A percentile compares a stretch with the other conserved stretches of the same genome.
Conservation (phyloP, 148 eudicot genomes). For the Amaranthus cruentus region DNA sequence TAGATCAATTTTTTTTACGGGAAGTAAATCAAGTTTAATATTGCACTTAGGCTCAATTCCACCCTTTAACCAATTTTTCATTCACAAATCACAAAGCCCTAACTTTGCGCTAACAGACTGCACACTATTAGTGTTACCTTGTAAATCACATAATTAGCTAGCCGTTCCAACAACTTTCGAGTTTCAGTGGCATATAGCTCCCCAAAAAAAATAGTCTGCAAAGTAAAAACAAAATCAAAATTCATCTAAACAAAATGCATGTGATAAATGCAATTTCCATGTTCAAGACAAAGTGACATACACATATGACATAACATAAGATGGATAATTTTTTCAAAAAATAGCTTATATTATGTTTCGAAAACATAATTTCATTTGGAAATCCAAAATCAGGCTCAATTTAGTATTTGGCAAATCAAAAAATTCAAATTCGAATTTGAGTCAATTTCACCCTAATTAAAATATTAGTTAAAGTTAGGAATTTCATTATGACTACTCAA, state of each 20-base stretch:
- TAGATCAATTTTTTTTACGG: too few species aligned
- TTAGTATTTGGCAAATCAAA: too few species aligned
- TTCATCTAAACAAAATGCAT: not conserved
- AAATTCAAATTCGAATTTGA: too few species aligned
- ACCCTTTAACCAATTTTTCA: not conserved
- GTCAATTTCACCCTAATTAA: too few species aligned
- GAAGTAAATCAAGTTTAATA: not conserved
- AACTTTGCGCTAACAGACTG: not conserved
- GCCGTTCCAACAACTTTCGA: conserved; percentile 78
- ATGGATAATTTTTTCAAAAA: too few species aligned
- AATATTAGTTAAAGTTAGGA: too few species aligned
- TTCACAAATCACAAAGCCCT: not conserved
- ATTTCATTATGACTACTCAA: too few species aligned
- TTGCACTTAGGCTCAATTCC: not conserved
- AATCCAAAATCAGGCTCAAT: too few species aligned
- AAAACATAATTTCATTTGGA: too few species aligned
- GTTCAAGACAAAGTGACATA: not conserved
- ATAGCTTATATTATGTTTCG: too few species aligned
- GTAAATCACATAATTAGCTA: conserved; percentile 78
- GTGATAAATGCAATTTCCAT: not conserved
- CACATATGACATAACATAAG: not conserved
- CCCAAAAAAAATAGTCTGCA: conserved; percentile 81
- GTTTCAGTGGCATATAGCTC: conserved; percentile 69
- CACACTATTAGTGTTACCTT: conserved; percentile 46
- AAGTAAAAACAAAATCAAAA: conserved; percentile 13